phyloP scores from a whole-genome alignment of 352 stramenopile species.

The Elongisporangium prolatum region DNA sequence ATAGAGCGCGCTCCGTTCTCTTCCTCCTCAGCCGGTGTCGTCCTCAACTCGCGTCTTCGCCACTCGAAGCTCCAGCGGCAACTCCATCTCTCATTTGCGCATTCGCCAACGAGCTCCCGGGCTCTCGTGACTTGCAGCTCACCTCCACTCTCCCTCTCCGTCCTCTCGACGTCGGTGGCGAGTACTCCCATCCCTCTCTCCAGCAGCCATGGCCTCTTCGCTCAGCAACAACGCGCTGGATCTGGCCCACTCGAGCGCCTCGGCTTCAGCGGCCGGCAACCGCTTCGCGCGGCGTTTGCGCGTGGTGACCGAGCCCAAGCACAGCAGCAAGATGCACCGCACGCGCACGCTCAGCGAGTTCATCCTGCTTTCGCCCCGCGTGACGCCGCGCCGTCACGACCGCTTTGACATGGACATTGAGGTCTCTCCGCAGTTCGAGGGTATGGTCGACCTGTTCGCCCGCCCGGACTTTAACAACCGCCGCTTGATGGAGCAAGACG shows the following conservation, averaged over 20 bases:
- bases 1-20: too few relatives aligned
- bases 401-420: constrained; percentile 87
- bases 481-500: constrained; percentile 19
- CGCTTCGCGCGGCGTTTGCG: constrained; percentile 65
- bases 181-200: too few relatives aligned
- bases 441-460: constrained; percentile 55
- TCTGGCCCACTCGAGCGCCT: constrained; percentile 9
- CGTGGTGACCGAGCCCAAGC: constrained; percentile 80
- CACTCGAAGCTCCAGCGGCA: too few relatives aligned
- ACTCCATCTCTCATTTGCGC: too few relatives aligned
- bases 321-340: constrained; percentile 84
- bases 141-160: background rate
- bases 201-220: background rate
- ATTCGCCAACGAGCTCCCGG: too few relatives aligned
- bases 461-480: constrained; percentile 12
- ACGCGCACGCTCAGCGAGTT: constrained; percentile 74
- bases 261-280: constrained; percentile 8
- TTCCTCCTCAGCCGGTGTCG: too few relatives aligned
- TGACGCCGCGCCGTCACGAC: constrained; percentile 53
- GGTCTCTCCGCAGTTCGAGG: constrained; percentile 66
- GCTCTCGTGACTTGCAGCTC: too few relatives aligned
- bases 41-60: too few relatives aligned
- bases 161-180: too few relatives aligned
- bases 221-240: constrained; percentile 1
- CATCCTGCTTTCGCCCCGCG: constrained; percentile 66